These are phyloP conservation scores for Penicillium italicum DNA, from an alignment of 2,329 filamentous ascomycete genomes.

Conservation along the genomic window DNA sequence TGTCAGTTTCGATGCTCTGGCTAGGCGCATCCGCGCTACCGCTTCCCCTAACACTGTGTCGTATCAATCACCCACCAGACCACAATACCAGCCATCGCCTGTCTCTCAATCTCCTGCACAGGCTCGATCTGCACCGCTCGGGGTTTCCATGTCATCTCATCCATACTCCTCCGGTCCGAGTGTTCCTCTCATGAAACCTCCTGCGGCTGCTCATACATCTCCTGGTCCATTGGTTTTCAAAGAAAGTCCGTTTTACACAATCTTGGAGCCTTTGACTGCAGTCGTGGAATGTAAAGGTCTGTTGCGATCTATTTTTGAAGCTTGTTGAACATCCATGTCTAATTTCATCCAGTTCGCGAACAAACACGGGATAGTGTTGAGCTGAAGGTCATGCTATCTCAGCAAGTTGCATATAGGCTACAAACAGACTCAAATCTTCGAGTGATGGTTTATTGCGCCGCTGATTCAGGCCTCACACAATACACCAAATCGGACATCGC, in stretches of 20 bases:
- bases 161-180: slow-evolving; percentile 29
- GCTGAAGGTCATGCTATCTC: slow-evolving; percentile 57
- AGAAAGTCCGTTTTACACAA: slow-evolving; percentile 78
- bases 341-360: slow-evolving; percentile 51
- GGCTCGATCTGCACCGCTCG: slow-evolving; percentile 26
- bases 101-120: slow-evolving; percentile 27
- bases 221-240: slow-evolving; percentile 58
- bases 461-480: slow-evolving; percentile 55
- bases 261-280: slow-evolving; percentile 62
- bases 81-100: slow-evolving; percentile 27
- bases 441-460: slow-evolving; percentile 80
- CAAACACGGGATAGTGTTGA: slow-evolving; percentile 56
- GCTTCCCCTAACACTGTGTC: slow-evolving; percentile 29
- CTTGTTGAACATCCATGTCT: slow-evolving; percentile 9
- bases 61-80: slow-evolving; percentile 22
- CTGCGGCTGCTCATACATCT: slow-evolving; percentile 27
- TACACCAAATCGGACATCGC: slow-evolving; percentile 67
- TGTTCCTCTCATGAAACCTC: slow-evolving; percentile 1
- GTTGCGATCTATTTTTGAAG: slow-evolving; percentile 19
- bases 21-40: slow-evolving; percentile 31
- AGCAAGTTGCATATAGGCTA: slow-evolving; percentile 54
- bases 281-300: slow-evolving; percentile 70
- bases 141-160: slow-evolving; percentile 32
- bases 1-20: slow-evolving; percentile 31
- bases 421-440: slow-evolving; percentile 60